Conservation (phyloP, 768 basidiomycete species). For the Floccularia luteovirens region DNA sequence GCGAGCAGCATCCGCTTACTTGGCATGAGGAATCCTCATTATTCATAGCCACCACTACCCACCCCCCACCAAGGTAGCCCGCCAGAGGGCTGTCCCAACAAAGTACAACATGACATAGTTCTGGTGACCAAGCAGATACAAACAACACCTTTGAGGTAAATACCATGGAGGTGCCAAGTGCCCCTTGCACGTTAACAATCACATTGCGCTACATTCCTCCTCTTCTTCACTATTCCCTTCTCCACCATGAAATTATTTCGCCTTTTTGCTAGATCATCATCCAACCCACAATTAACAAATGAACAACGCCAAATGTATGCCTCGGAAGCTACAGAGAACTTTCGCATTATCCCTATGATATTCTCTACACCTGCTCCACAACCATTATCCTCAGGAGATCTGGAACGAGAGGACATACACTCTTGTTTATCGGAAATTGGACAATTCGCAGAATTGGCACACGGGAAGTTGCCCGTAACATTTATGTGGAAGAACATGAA, state of each 20-base stretch:
- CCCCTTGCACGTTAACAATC: too few species aligned
- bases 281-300: constrained; percentile 8
- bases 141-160: too few species aligned
- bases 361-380: constrained; percentile 23
- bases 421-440: constrained; percentile 25
- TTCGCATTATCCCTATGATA: constrained; percentile 28
- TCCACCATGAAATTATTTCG: not conserved
- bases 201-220: too few species aligned
- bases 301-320: constrained; percentile 27
- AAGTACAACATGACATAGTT: too few species aligned
- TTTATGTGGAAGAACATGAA: constrained; percentile 28
- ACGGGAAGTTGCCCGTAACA: constrained; percentile 19
- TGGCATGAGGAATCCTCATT: too few species aligned
- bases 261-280: not conserved
- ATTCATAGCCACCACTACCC: too few species aligned
- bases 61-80: too few species aligned
- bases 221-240: too few species aligned
- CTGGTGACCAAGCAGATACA: too few species aligned
- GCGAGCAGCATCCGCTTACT: too few species aligned
- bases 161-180: too few species aligned
- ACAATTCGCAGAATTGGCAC: constrained; percentile 33
- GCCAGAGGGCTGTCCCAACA: too few species aligned
- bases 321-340: constrained; percentile 29
- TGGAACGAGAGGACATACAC: constrained; percentile 19
- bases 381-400: constrained; percentile 21